These are phyloP conservation scores for Thraustochytrium sp. DNA, from an alignment of 352 stramenopile species.

Conservation along the genomic window DNA sequence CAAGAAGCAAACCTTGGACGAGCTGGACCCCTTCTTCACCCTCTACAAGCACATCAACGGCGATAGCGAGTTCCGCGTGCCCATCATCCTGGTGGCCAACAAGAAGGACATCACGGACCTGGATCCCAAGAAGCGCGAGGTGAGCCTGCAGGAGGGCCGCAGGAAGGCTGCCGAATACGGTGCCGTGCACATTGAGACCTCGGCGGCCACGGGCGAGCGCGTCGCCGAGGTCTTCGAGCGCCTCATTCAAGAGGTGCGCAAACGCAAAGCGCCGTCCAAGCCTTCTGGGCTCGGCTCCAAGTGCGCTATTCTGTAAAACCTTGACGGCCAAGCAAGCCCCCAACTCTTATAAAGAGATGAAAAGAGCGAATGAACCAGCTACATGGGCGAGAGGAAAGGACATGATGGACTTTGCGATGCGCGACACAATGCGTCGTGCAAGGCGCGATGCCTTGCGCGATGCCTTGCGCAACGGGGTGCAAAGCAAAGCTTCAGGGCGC, in stretches of 20 bases:
- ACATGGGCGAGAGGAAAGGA: too few relatives aligned
- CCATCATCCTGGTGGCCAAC: constrained; percentile 77
- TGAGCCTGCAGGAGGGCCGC: neutral
- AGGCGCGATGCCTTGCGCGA: too few relatives aligned
- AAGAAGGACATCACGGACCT: constrained; percentile 54
- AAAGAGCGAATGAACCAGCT: too few relatives aligned
- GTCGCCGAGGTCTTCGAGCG: constrained; percentile 76
- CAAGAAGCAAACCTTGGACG: constrained; percentile 72
- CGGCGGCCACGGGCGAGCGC: constrained; percentile 70
- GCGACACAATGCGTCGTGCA: too few relatives aligned
- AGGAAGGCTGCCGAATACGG: constrained; percentile 62
- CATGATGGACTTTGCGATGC: too few relatives aligned
- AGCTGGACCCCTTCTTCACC: constrained; percentile 77
- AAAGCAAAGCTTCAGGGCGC: too few relatives aligned
- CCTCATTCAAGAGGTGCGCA: constrained; percentile 70
- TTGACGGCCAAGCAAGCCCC: too few relatives aligned
- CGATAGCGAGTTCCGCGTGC: constrained; percentile 63
- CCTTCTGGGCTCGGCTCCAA: constrained; percentile 9
- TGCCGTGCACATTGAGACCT: constrained; percentile 75
- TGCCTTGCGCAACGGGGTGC: too few relatives aligned
- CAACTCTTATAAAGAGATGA: too few relatives aligned
- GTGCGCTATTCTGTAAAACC: constrained; percentile 36
- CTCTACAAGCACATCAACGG: constrained; percentile 79
- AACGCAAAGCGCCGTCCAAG: constrained; percentile 9
- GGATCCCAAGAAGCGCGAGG: constrained; percentile 16